Base-by-base conservation (phyloP, 495 filamentous ascomycete species). In the Collariella sp. region DNA sequence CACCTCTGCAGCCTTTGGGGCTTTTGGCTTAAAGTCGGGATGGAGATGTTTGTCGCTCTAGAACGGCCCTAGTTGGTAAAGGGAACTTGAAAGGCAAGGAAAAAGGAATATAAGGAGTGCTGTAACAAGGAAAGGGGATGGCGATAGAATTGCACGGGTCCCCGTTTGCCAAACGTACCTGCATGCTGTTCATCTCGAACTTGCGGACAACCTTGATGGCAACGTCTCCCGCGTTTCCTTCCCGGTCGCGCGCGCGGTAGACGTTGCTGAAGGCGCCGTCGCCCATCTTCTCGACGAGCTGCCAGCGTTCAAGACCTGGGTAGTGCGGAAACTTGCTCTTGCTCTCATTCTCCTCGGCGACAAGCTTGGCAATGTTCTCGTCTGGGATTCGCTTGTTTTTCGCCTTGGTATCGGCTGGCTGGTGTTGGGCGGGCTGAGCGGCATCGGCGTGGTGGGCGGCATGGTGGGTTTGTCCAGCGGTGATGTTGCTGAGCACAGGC, bases 181-280 rank as follows among this genome's bases (percentile, higher is more conserved):
- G 93, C 74, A 80, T 89, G 46, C 83, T 87, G 68, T 96, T 97
- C 87, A 98, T 95, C 73, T 98, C 94, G 64, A 87, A 98, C 72
- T 98, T 98, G 52, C 93, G 84, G 50, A 98, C 93, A 20, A 98
- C 93, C 66, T 98, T 98, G 79, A 98, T 97, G 41, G 93, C 93
- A 15, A 93, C 89, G 62, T 98, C 87, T 39, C 81, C 83, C 38
- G 78, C 77, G 48, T 84, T 73, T 19, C 84, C 83, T 18, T 75
- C 62, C 31, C 73, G 76, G 68, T 98, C 94, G 54, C 75, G 77
- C 16, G 94, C 93, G 3, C 88, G 83, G 68, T 96, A 98, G 51
- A 98, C 93, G 57, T 98, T 98, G 76, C 91, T 96, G 77, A 98
- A 98, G 40, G 93, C 93, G 47, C 93, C 93, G 62, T 98, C 93